Evolutionary conservation across 441 rosid species (phyloP).

Genomic region (Euphorbia corollata): DNA sequence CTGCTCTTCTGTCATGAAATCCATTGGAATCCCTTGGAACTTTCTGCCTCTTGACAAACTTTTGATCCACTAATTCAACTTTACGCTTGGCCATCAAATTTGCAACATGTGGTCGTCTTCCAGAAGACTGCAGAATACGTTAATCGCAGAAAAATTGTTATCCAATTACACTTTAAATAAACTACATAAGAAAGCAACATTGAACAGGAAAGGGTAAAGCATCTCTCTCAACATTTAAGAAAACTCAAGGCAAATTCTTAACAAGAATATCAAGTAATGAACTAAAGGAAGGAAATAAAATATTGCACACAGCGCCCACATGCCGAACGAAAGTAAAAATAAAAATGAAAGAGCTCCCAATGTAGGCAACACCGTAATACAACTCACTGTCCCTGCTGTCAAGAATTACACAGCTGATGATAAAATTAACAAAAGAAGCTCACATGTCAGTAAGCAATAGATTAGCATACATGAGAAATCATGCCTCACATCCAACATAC

Average conservation of each 20-base stretch:
- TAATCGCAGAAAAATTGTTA: conserved; percentile 23
- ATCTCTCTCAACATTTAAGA: neutral
- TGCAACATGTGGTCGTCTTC: conserved; percentile 21
- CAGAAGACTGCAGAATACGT: conserved; percentile 31
- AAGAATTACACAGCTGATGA: neutral
- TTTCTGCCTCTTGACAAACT: conserved; percentile 19
- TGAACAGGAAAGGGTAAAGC: conserved; percentile 4
- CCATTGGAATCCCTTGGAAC: conserved; percentile 14
- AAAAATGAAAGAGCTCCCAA: no score
- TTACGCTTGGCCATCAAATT: conserved; percentile 16
- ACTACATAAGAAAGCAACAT: neutral
- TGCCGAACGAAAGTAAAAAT: no score
- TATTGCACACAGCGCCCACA: neutral
- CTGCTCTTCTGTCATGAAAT: conserved; percentile 17
- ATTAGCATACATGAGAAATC: neutral
- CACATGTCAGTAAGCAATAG: neutral
- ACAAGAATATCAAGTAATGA: neutral
- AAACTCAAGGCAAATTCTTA: conserved; percentile 3
- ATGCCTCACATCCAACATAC: neutral
- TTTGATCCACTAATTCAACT: conserved; percentile 20
- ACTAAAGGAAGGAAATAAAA: neutral
- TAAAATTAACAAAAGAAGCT: neutral
- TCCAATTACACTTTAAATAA: conserved; percentile 9
- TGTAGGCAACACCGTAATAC: neutral
- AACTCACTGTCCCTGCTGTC: neutral